Conservation (phyloP, 495 filamentous ascomycete species). For the Beverwykella pulmonaria region DNA sequence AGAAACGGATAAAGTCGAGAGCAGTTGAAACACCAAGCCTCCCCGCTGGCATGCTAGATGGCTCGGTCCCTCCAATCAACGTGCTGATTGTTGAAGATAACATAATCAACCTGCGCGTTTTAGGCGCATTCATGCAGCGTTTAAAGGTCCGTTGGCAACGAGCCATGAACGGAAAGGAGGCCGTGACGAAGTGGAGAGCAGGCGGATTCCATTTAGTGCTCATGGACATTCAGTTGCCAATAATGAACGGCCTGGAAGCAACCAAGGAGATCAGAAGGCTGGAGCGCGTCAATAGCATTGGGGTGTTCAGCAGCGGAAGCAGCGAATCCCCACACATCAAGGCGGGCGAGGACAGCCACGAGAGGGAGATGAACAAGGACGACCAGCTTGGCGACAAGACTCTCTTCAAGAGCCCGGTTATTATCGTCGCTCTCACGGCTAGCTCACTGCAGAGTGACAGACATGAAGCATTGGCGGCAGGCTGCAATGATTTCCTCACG, state of each 20-base stretch:
- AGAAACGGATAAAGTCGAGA: constrained; percentile 53
- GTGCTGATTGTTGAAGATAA: constrained; percentile 98
- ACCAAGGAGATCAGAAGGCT: constrained; percentile 92
- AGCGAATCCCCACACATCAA: constrained; percentile 38
- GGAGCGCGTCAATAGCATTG: constrained; percentile 86
- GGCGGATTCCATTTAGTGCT: constrained; percentile 97
- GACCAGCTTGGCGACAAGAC: constrained; percentile 72
- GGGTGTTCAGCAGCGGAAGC: constrained; percentile 62
- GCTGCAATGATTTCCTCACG: constrained; percentile 97
- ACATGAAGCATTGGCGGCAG: constrained; percentile 91
- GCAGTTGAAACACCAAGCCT: constrained; percentile 52
- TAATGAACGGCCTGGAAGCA: constrained; percentile 97
- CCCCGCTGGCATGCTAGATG: constrained; percentile 71
- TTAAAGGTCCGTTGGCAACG: constrained; percentile 98
- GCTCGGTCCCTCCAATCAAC: constrained; percentile 92
- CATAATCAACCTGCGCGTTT: constrained; percentile 88
- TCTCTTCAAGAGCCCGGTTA: constrained; percentile 92
- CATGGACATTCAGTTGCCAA: constrained; percentile 97
- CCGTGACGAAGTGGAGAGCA: constrained; percentile 86
- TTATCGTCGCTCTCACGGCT: constrained; percentile 95
- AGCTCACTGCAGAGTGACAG: constrained; percentile 90
- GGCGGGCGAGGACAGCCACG: constrained; percentile 25
- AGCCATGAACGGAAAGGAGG: constrained; percentile 90
- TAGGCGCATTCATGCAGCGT: constrained; percentile 95
- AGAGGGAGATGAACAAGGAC: constrained; percentile 50